phyloP scores from a whole-genome alignment of 495 filamentous ascomycete species.

The Bacidia rubella region DNA sequence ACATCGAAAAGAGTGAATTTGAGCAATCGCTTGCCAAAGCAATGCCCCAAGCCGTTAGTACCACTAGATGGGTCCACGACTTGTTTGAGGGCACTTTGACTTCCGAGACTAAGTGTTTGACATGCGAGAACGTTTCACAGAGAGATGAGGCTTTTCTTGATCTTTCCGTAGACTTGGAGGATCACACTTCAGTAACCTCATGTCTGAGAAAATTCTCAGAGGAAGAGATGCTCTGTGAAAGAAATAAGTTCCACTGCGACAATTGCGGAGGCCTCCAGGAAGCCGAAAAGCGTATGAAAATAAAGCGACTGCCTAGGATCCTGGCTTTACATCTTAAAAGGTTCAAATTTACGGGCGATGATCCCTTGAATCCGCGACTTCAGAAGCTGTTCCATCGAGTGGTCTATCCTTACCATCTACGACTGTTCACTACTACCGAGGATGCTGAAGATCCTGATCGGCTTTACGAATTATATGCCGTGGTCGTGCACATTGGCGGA shows the following conservation, averaged over 20 bases:
- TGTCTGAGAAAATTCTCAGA: constrained; percentile 92
- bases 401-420: constrained; percentile 89
- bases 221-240: constrained; percentile 96
- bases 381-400: constrained; percentile 97
- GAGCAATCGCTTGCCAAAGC: constrained; percentile 25
- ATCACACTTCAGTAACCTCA: constrained; percentile 92
- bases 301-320: constrained; percentile 85
- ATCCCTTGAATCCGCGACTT: constrained; percentile 55
- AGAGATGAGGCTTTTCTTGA: constrained; percentile 92
- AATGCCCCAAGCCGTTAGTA: constrained; percentile 31
- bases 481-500: constrained; percentile 98
- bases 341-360: constrained; percentile 94
- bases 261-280: constrained; percentile 94
- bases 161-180: constrained; percentile 87
- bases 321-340: constrained; percentile 86
- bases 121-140: constrained; percentile 90
- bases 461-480: constrained; percentile 91
- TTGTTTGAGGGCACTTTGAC: constrained; percentile 90
- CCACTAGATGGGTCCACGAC: constrained; percentile 89
- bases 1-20: constrained; percentile 22
- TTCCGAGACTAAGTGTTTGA: constrained; percentile 92
- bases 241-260: constrained; percentile 98
- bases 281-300: constrained; percentile 98
- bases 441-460: constrained; percentile 92
- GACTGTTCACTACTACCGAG: constrained; percentile 95